phyloP scores from a whole-genome alignment of 306 rosid genomes.

The Prinsepia uniflora region DNA sequence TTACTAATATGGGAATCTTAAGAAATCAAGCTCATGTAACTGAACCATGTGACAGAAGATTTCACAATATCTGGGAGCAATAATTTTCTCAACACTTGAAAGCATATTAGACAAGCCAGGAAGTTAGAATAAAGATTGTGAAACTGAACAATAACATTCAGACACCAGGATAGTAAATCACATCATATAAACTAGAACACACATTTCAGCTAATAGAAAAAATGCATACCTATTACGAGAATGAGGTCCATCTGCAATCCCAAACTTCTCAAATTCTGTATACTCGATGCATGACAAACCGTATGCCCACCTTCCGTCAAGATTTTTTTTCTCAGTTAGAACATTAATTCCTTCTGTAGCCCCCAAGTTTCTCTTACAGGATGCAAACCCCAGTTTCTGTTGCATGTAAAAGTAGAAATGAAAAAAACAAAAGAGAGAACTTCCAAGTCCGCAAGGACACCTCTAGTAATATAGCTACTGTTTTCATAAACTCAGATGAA shows the following conservation, averaged over 20 bases:
- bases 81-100: not conserved
- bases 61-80: not conserved
- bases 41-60: not conserved
- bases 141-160: not conserved
- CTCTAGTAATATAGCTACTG: not conserved
- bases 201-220: conserved; percentile 19
- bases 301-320: conserved; percentile 80
- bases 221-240: conserved; percentile 48
- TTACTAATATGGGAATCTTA: not conserved
- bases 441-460: not conserved
- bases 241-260: conserved; percentile 52
- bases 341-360: conserved; percentile 98
- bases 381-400: conserved; percentile 95
- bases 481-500: conserved; percentile 5
- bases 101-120: not conserved
- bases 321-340: conserved; percentile 68
- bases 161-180: not conserved
- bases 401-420: conserved; percentile 16
- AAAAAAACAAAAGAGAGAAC: conserved; percentile 1
- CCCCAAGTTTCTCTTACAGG: conserved; percentile 68
- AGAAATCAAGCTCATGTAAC: not conserved
- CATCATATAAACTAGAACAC: not conserved
- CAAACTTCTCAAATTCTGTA: conserved; percentile 87
- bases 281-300: conserved; percentile 90
- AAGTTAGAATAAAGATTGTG: not conserved